Conservation (phyloP, 305 asterid species). For the Solanum hybrid region DNA sequence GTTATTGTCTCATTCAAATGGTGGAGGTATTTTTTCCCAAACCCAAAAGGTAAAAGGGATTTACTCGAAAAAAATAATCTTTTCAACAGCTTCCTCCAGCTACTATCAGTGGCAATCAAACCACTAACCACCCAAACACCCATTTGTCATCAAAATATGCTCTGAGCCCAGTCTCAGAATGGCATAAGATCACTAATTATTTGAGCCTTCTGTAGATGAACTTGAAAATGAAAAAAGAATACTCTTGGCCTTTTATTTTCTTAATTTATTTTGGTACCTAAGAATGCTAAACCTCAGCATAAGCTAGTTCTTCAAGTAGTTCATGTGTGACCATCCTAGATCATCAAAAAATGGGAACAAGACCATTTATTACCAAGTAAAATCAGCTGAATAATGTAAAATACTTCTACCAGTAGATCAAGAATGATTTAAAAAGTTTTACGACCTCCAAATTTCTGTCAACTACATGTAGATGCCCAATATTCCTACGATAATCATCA, state of each 20-base stretch:
- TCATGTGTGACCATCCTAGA: not conserved
- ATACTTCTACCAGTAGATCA: not conserved
- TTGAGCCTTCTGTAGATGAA: not conserved
- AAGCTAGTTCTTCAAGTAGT: not conserved
- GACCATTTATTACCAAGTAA: not conserved
- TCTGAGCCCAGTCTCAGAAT: not conserved
- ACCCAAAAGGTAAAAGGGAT: not conserved
- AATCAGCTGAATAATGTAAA: not conserved
- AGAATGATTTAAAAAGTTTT: not conserved
- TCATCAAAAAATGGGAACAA: not conserved
- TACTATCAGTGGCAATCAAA: not conserved
- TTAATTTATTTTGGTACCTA: not conserved
- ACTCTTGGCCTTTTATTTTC: not conserved
- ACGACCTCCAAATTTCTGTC: not conserved
- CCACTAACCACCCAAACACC: not conserved
- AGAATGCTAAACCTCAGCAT: not conserved
- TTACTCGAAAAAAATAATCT: not conserved
- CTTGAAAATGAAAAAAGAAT: not conserved
- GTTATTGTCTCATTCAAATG: not conserved
- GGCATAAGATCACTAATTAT: not conserved
- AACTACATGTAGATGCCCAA: not conserved
- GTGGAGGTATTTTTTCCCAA: not conserved
- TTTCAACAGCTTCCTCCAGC: not conserved
- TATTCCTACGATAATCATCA: not conserved
- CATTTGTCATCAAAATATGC: not conserved